These are phyloP conservation scores for Fagus sylvatica DNA, from an alignment of 306 rosid genomes.

Conservation along the genomic window DNA sequence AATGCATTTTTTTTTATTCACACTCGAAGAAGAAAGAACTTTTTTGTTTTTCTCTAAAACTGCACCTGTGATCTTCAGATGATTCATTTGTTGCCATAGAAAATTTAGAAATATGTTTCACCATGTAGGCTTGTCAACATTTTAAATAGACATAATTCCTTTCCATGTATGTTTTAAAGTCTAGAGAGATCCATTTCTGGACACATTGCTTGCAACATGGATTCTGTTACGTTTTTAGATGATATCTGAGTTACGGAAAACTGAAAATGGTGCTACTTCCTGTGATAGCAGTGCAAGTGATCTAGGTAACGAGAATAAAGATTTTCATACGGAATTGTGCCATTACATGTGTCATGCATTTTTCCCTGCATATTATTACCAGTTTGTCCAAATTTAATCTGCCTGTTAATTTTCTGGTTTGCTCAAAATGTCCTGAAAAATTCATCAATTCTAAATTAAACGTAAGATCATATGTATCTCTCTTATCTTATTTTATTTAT, in stretches of 20 bases:
- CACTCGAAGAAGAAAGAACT: background rate
- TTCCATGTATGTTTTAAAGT: background rate
- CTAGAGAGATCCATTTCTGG: background rate
- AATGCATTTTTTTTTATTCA: conserved; percentile 6
- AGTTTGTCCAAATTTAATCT: background rate
- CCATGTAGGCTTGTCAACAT: background rate
- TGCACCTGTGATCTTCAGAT: conserved; percentile 3
- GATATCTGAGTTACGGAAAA: background rate
- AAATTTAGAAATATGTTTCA: background rate
- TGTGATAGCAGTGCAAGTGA: background rate
- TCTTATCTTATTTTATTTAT: too few species aligned
- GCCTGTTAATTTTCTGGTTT: background rate
- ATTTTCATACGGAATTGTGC: background rate
- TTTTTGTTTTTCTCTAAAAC: conserved; percentile 10
- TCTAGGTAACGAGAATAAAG: background rate
- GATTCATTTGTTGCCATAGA: background rate
- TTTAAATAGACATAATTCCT: background rate
- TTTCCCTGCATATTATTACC: background rate
- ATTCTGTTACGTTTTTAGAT: background rate
- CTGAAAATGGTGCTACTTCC: background rate
- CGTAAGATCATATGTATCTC: background rate
- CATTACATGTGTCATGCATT: background rate
- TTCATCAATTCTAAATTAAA: background rate
- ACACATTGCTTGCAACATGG: background rate
- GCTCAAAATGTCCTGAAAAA: background rate